These are phyloP conservation scores for Sclerotinia borealis DNA, from an alignment of 2,329 filamentous ascomycete species.

Conservation along the genomic window DNA sequence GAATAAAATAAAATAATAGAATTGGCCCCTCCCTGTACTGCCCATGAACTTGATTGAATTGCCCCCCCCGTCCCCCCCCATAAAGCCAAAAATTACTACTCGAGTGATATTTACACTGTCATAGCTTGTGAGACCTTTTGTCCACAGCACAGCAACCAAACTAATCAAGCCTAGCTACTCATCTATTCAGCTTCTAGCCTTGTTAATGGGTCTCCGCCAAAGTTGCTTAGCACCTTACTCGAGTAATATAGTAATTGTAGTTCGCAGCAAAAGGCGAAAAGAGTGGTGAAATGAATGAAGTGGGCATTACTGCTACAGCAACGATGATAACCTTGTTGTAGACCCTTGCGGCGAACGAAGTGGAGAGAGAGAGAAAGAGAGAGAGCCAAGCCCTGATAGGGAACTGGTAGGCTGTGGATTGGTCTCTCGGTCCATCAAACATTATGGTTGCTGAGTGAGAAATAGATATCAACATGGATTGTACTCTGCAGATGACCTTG, in stretches of 20 bases:
- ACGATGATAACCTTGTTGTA: neutral
- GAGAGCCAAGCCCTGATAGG: neutral
- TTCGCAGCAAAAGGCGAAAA: constrained; percentile 2
- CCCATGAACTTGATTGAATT: neutral
- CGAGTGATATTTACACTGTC: neutral
- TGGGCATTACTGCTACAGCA: neutral
- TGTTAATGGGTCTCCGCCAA: neutral
- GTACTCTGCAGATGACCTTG: neutral
- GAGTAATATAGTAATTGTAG: neutral
- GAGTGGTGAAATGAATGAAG: neutral
- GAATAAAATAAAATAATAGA: neutral
- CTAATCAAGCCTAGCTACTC: neutral
- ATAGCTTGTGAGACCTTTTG: neutral
- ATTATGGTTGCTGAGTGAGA: constrained; percentile 8
- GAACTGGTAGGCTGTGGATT: neutral
- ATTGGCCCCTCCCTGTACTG: neutral
- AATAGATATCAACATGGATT: neutral
- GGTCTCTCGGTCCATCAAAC: neutral
- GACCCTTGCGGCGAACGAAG: neutral
- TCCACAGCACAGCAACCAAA: constrained; percentile 2
- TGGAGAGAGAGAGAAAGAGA: too few relatives aligned
- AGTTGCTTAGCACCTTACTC: constrained; percentile 1
- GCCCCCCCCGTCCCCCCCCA: too few relatives aligned
- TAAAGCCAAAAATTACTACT: neutral
- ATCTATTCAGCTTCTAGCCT: constrained; percentile 5